Percentiles rank a stretch among this genome's conserved stretches.
Evolutionary conservation across 306 rosid genomes (phyloP).

Genomic region (Lagenaria siceraria): DNA sequence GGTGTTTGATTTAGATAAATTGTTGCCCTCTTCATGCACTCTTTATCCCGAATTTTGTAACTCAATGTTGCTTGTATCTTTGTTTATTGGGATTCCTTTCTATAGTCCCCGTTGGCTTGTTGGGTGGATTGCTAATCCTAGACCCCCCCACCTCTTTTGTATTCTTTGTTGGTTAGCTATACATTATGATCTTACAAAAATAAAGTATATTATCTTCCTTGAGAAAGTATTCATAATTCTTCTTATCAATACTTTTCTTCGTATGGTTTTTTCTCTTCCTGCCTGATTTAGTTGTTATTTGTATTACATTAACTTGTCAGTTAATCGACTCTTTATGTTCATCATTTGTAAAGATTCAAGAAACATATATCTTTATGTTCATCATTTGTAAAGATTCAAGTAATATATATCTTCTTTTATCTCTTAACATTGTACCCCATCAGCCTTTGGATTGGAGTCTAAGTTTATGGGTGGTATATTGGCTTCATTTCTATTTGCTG

Average conservation of each 20-base stretch:
- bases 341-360: neutral
- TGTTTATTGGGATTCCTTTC: neutral
- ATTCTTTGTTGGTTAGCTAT: neutral
- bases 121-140: neutral
- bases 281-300: neutral
- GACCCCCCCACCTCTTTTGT: neutral
- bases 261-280: neutral
- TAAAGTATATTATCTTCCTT: neutral
- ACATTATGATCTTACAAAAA: neutral
- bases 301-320: neutral
- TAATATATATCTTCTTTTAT: neutral
- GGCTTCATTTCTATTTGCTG: neutral
- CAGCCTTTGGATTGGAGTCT: neutral
- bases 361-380: neutral
- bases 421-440: neutral
- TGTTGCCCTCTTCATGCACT: neutral
- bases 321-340: neutral
- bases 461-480: neutral
- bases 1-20: neutral
- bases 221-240: neutral
- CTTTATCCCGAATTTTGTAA: neutral
- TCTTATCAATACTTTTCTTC: neutral
- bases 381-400: neutral
- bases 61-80: neutral
- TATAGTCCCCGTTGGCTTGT: neutral